Evolutionary conservation across 2,329 filamentous ascomycete species (phyloP), one percentile per base, ranked within the genome.

Genomic region (Hirsutella minnesotensis): DNA sequence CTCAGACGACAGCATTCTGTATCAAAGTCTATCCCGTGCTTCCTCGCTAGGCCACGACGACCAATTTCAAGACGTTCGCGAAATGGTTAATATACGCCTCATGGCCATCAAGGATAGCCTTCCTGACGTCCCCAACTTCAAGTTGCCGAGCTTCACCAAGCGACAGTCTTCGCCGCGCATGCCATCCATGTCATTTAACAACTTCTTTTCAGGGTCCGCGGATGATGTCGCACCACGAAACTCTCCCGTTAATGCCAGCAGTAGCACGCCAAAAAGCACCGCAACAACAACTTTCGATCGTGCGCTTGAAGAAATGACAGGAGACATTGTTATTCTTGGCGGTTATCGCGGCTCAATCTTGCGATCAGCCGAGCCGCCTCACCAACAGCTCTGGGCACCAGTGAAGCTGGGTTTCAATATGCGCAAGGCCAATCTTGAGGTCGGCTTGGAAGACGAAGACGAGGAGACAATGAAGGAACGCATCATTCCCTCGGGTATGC

Each of bases 361-460:
- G 24, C 79, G 89, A 24, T 94, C 87, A 10, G 83, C 86, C 10
- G 81, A 87, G 47, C 75, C 84, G 9, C 83, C 85, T 4, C 79
- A 90, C 55, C 79, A 87, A n/a, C 87, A 94, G 57, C 66, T 95
- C 0, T 96, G 90, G 90, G 86, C 94, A 2, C 89, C 89, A 0
- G 81, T 95, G 55, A 95, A 95, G 61, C 82, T 95, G 22, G 89
- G 90, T 1, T 66, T 96, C 40, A 95, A 94, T 52, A 76, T 95
- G 47, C 81, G 89, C 43, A 95, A 92, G 57, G 89, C 90, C 2
- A 86, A 96, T 57, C 70, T 96, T 4, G 87, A 94, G 58, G 82
- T 96, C 9, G 89, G 88, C 0, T 64, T 95, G 4, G 74, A 84
- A 13, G 77, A 77, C 2, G 83, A 88, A 52, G 89, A 94, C 44